Evolutionary conservation across 352 stramenopile species (phyloP), one percentile per base, ranked within the genome.

Genomic region (Phytophthora hibernalis): DNA sequence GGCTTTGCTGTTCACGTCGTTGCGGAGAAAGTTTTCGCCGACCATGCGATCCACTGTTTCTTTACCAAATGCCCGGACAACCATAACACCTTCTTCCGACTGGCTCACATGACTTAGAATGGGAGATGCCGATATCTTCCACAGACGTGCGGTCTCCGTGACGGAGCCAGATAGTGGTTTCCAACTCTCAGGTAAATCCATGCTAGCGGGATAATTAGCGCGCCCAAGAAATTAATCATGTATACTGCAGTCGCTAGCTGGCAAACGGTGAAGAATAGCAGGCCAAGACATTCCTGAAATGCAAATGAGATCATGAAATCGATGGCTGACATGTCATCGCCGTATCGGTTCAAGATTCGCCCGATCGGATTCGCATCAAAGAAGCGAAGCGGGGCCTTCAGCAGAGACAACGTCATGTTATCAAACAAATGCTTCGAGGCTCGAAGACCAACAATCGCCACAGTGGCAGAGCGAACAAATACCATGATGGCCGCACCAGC

Each of bases 341-440:
- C 70, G 35, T 98, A 98, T 9, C 95, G 83, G 55, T 96, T 97
- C 18, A 98, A 35, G 31, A 98, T 94, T 48, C 91, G 80, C 0
- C 93, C 92, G 15, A 96, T 79, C 1, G 93, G 95, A 51, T 96
- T 97, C 2, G 80, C 84, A 62, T 98, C 91, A 70, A 98, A 98
- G n/a, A 98, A 98, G 5, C 82, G 68, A 37, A 98, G 83, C 6
- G 93, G 92, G 16, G 93, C 92, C 42, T 79, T 74, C 18, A 98
- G 61, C 15, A 98, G 82, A 22, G 82, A 83, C 20, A 80, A 49
- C 11, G 91, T 97, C 65, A 98, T 85, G 31, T 82, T 69, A 49
- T 98, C 76, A 61, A 98, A 97, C 7, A 98, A 67, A 67, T 16
- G 74, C 75, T n/a, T 18, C 79, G 64, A 1, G 83, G 75, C 57